Base-by-base conservation (phyloP, 2,329 filamentous ascomycete genomes). In the Microdochium bolleyi region DNA sequence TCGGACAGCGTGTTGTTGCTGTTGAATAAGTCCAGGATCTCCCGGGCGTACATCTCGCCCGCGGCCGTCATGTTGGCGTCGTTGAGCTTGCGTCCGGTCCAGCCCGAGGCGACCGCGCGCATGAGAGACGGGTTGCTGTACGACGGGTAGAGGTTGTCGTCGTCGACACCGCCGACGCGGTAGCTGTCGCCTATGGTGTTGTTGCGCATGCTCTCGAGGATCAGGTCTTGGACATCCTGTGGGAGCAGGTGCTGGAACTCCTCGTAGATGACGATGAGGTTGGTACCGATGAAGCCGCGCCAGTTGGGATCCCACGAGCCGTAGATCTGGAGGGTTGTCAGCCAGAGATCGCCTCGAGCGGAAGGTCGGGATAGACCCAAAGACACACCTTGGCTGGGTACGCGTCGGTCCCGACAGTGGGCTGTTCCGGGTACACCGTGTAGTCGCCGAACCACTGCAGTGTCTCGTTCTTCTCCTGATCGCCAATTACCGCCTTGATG, bases 291-390 rank as follows among this genome's bases (percentile, higher is more conserved):
- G 54, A 80, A 79, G 2, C 76, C 77, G 55, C 77, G 65, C 76
- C 76, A 79, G 53, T 79, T 79, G 0, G 75, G 75, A 58, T 79
- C 76, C 73, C 75, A 79, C 1, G 70, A 71, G 52, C 73, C 69
- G 56, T 79, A 76, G 19, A 75, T 55, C 51, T 53, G 32, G 2
- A 8, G n/a, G 21, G 3, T 24, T 21, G 16, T 49, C 22, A 41
- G 49, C 41, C 16, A 37, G 11, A 19, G 37, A 41, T 13, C 19
- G 10, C 21, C 32, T 14, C 14, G 14, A n/a, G 13, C 16, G 38
- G 24, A 14, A n/a, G 11, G 16, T 24, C 22, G 16, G 24, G 1
- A 9, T 21, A 22, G 22, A 19, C 11, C 2, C n/a, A 24, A 41
- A 10, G 13, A 51, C 54, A 52, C 44, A 56, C 73, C 41, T 54